Evolutionary conservation across 192 early-diverging fungal genomes (phyloP), one percentile per base, ranked within the genome.

Genomic region (Backusella circina): DNA sequence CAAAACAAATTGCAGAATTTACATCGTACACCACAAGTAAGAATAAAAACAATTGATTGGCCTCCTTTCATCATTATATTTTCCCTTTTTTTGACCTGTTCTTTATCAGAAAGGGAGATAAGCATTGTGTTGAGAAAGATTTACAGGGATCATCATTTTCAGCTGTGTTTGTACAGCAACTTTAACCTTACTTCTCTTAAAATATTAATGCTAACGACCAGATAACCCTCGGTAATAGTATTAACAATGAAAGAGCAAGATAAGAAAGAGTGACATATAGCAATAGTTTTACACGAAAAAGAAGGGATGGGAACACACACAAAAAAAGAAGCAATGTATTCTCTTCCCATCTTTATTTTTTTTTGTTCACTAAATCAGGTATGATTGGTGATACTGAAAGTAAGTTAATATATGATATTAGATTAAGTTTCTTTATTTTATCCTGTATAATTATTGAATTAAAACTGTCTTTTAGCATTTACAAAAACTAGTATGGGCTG

Each of bases 401-500:
- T 47, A 47, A 3, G 44, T 47, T n/a, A 47, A 47, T 41, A 47
- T 47, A 47, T 6, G 44, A 47, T 47, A 47, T 47, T 47, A n/a
- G 44, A 47, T 47, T 47, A 47, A 47, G 44, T 47, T 47, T 47
- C 44, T 47, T 47, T 47, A 47, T 47, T 47, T 47, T 61, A 61
- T 61, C 26, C n/a, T 12, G 26, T 61, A 23, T 23, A 61, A 28
- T 28, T 28, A 61, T 13, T 28, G 2, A 13, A 28, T 30, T 44
- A 69, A 69, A 47, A 67, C n/a, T 75, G 23, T 67, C 76, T 26
- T 54, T 73, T 78, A 28, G 76, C 76, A 78, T 71, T 71, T 36
- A 73, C 76, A 73, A 78, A 78, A 18, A 67, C 71, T 1, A 73
- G 64, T 35, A 71, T 47, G n/a, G 76, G 71, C 16, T 70, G 35